These are phyloP conservation scores for Elsinoe australis DNA, from an alignment of 2,329 filamentous ascomycete species.

Conservation along the genomic window DNA sequence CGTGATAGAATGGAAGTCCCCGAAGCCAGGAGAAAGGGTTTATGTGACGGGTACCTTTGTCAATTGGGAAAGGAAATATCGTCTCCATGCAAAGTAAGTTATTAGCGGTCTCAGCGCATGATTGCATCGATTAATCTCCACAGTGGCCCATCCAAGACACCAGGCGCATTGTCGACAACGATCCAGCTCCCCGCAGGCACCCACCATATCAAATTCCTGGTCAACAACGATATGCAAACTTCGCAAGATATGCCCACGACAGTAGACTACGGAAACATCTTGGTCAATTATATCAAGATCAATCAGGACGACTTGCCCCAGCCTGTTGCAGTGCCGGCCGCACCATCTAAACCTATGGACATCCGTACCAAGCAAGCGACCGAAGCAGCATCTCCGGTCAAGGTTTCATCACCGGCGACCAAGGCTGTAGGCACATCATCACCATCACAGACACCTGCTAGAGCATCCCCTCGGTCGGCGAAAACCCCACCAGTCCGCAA, in stretches of 20 bases:
- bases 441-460: constrained; percentile 21
- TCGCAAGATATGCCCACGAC: constrained; percentile 58
- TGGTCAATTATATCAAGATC: constrained; percentile 98
- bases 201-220: constrained; percentile 92
- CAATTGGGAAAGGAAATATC: constrained; percentile 92
- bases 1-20: constrained; percentile 70
- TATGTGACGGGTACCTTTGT: constrained; percentile 98
- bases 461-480: constrained; percentile 12
- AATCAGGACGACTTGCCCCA: constrained; percentile 59
- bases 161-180: constrained; percentile 61
- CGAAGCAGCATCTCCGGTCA: constrained; percentile 12
- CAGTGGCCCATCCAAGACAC: constrained; percentile 32
- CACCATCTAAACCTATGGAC: constrained; percentile 21
- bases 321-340: constrained; percentile 18
- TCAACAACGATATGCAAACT: constrained; percentile 76
- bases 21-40: constrained; percentile 66
- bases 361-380: constrained; percentile 21
- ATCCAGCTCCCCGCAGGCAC: constrained; percentile 86
- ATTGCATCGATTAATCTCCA: constrained; percentile 4
- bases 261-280: constrained; percentile 93
- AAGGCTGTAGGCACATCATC: constrained; percentile 20
- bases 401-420: constrained; percentile 6
- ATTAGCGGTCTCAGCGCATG: constrained; percentile 29
- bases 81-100: constrained; percentile 78
- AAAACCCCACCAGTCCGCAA: constrained; percentile 14